phyloP scores from a whole-genome alignment of 1,284 basidiomycete species.

The Puccinia triticina region DNA sequence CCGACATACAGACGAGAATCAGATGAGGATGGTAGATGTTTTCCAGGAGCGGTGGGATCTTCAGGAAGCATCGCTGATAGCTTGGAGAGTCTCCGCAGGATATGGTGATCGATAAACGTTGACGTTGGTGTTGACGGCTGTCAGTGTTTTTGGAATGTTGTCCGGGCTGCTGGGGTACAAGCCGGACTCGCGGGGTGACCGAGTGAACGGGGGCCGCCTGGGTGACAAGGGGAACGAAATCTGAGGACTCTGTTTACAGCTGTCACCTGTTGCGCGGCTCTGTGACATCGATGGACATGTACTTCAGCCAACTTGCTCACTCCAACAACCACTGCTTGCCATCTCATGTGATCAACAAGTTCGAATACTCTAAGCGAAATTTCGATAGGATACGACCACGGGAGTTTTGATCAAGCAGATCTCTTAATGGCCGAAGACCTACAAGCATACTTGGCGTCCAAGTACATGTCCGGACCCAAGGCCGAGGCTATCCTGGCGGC shows the following conservation, averaged over 20 bases:
- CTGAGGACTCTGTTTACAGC: no score
- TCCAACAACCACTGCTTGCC: not conserved
- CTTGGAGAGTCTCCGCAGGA: not conserved
- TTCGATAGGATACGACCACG: not conserved
- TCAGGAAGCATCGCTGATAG: not conserved
- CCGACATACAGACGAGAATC: conserved; percentile 77
- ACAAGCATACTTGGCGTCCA: conserved; percentile 64
- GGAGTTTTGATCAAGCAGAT: not conserved
- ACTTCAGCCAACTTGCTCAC: not conserved
- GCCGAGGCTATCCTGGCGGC: conserved; percentile 89
- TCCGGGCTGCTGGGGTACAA: no score
- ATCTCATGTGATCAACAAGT: no score
- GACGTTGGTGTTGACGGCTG: not conserved
- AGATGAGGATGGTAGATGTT: not conserved
- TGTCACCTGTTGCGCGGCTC: no score
- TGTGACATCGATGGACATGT: no score
- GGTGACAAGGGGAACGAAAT: no score
- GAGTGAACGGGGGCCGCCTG: no score
- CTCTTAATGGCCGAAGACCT: conserved; percentile 58
- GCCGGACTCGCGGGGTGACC: no score
- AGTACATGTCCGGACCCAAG: conserved; percentile 94
- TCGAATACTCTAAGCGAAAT: not conserved
- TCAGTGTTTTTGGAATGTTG: no score
- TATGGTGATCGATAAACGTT: not conserved
- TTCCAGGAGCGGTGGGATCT: not conserved